Evolutionary conservation across 2,329 filamentous ascomycete genomes (phyloP).

Genomic region (Penicillium verrucosum): DNA sequence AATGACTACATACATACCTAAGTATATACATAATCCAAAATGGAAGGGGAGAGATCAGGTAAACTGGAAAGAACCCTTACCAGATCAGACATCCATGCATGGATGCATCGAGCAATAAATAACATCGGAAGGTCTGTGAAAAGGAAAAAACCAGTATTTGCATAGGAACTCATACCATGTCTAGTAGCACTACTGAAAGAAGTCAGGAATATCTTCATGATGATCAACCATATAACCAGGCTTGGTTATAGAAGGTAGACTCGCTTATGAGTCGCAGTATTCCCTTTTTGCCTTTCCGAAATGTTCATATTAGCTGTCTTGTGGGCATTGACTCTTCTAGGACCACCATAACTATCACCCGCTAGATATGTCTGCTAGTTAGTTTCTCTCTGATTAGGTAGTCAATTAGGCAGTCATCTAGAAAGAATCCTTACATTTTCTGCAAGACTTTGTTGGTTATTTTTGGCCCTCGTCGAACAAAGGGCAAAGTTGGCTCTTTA

Average conservation of each 20-base stretch:
- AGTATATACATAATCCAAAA: too few species aligned
- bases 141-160: too few species aligned
- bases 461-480: not conserved
- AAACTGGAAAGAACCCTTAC: not conserved
- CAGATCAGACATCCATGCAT: too few species aligned
- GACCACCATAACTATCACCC: too few species aligned
- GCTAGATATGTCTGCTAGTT: not conserved
- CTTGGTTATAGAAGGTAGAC: not conserved
- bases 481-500: not conserved
- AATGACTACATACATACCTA: too few species aligned
- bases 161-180: not conserved
- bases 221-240: not conserved
- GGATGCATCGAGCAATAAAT: too few species aligned
- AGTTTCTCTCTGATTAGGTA: not conserved
- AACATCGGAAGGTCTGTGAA: too few species aligned
- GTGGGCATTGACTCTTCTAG: not conserved
- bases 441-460: not conserved
- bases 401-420: not conserved
- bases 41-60: not conserved
- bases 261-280: not conserved
- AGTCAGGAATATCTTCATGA: not conserved
- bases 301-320: not conserved
- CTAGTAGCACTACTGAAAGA: not conserved
- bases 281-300: not conserved
- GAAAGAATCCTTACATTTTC: not conserved